Base-by-base conservation (phyloP, 1,284 basidiomycete species). In the Ustilago vetiveriae region DNA sequence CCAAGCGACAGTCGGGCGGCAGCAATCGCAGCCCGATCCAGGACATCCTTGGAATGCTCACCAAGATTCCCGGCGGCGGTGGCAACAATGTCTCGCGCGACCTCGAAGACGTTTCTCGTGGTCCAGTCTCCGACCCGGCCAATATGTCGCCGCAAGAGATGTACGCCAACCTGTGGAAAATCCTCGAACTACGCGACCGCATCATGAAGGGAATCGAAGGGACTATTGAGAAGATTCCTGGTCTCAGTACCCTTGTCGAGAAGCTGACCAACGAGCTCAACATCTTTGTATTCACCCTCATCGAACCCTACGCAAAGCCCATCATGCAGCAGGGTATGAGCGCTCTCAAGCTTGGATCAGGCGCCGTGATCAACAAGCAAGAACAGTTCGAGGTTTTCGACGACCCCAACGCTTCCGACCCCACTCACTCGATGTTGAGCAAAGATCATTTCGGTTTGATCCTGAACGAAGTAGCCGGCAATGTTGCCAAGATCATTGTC, bases 121-220 rank as follows among this genome's bases (percentile, higher is more conserved):
- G 78, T 17, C 73, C 79, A 6, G 30, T 50, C 90, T 0, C 87
- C 1, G 55, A 75, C 33, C 75, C 75, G 6, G 55, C 89, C 66
- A 87, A 90, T 38, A 92, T 96, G 92, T 88, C 84, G 51, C 92
- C 94, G 1, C 91, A 94, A 81, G 92, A 96, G 82, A 79, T 95
- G 59, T 90, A 94, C 82, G 84, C 87, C 3, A 72, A 72, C 48
- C 55, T 95, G 14, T 95, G 92, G 92, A 88, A 91, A 83, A 88
- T 96, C 11, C 83, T 96, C 76, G 88, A 86, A 40, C 94, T 94
- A 83, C 86, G 92, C 46, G 94, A 97, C 83, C 87, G 87, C 36
- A 76, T 82, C 67, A 88, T 89, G 81, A 95, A 94, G 86, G 89
- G 88, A 81, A 92, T 97, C 53, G 88, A 90, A 78, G 88, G 86